phyloP scores from a whole-genome alignment of 352 stramenopile genomes.

The Pythium chondricola region DNA sequence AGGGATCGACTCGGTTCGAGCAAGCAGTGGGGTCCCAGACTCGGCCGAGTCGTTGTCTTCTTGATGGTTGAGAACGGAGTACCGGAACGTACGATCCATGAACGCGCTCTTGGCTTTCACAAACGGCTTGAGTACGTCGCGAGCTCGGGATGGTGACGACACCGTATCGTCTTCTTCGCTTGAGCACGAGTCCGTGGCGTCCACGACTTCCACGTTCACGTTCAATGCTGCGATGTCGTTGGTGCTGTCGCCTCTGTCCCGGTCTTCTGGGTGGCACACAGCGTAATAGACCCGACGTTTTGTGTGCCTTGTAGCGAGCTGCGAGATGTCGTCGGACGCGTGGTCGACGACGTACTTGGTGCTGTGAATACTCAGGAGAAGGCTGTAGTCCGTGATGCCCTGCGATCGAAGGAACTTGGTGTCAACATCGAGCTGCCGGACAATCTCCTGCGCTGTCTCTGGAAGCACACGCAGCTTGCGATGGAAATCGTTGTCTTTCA shows the following conservation, averaged over 20 bases:
- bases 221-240: conserved; percentile 9
- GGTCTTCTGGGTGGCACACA: conserved; percentile 43
- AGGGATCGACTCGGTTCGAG: conserved; percentile 8
- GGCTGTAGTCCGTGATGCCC: conserved; percentile 88
- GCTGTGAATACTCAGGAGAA: conserved; percentile 82
- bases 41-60: conserved; percentile 36
- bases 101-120: too few relatives aligned
- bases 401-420: conserved; percentile 67
- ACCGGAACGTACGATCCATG: conserved; percentile 55
- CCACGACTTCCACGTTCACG: conserved; percentile 20
- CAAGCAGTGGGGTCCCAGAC: conserved; percentile 41
- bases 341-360: conserved; percentile 83
- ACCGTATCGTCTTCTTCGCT: conserved; percentile 40
- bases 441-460: conserved; percentile 47
- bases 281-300: conserved; percentile 71
- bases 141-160: conserved; percentile 20
- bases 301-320: conserved; percentile 39
- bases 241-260: conserved; percentile 2
- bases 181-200: conserved; percentile 15
- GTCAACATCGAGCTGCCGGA: conserved; percentile 62
- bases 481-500: conserved; percentile 87
- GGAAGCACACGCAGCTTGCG: conserved; percentile 69
- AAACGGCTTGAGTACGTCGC: not conserved
- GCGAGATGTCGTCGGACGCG: conserved; percentile 27
- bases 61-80: conserved; percentile 49